Base-by-base conservation (phyloP, 257 asterid species). In the Catharanthus roseus region DNA sequence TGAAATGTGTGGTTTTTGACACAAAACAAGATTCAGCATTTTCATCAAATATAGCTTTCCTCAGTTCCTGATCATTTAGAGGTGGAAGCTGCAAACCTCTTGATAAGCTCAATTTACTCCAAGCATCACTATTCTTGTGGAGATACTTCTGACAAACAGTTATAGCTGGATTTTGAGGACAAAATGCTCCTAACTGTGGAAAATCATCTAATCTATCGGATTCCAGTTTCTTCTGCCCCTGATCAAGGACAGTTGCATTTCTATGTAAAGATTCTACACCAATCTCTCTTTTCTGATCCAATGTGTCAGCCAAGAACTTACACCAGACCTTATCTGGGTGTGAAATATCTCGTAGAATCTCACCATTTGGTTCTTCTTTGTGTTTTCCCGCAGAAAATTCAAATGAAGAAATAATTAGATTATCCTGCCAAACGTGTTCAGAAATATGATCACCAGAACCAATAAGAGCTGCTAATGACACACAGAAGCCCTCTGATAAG, bases 401-500 rank as follows among this genome's bases (percentile, higher is more conserved):
- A 76, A 78, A 75, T 64, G 85, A 78, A 75, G 86, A 72, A 75
- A 65, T 54, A 45, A 71, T 75, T 73, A 82, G 75, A 50, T 80
- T 83, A 75, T 85, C 82, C 78, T 73, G 76, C 88, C 86, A 84
- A 76, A 89, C 74, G 82, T 78, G 76, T 34, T 81, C 81, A 74
- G 91, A 70, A 26, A 91, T 78, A 80, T 91, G 97, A 74, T 87
- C 97, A 19, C 93, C 86, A 64, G 84, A 65, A 65, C 95, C 95
- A 79, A 91, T 75, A 79, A 91, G 96, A 68, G 97, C 96, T 21
- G 80, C 78, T 79, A 91, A 77, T 44, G 97, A 89, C 74, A 89
- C 74, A 71, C 99, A 95, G 82, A 93, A 89, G 81, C 75, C 86
- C 85, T 95, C 99, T 10, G 96, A 91, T 83, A 95, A 84, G 72